Base-by-base conservation (phyloP, 2,329 filamentous ascomycete genomes). In the Fusarium sp. region DNA sequence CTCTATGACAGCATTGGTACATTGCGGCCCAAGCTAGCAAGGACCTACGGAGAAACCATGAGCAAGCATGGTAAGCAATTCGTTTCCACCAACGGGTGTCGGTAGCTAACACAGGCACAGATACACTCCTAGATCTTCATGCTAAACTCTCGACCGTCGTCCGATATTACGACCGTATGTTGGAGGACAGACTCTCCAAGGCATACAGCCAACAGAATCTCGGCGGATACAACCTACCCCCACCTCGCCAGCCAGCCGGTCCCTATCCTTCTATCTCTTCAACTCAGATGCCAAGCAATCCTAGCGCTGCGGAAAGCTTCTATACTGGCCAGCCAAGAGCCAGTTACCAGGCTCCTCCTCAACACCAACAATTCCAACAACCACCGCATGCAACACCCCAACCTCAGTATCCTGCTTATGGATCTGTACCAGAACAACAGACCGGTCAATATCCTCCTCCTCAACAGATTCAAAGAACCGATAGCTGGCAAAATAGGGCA, bases 21-120 rank as follows among this genome's bases (percentile, higher is more conserved):
- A 18, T 83, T 99, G 68, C 88, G 96, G 51, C 96, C 96, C 3
- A 99, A 99, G 80, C 85, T 99, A 58, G 96, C 96, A 7, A 89
- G 96, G 60, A 98, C 95, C 1, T 98, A 98, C 77, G 96, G 96
- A 58, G 96, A 99, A 82, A 98, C 96, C 0, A 98, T 99, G 96
- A 98, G 96, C 87, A 99, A 99, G 81, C 96, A 98, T 80, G 94
- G 93, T 93, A 83, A 78, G 89, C 56, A 42, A 37, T 18, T 7
- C 4, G 10, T 40, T 28, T 7, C 4, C 16, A 32, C 47, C 21
- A 50, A 18, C 25, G 11, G 7, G 25, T 23, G 14, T 30, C 14
- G 18, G 42, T 23, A 28, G 32, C 66, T 77, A 63, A 78, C 66
- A 16, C 18, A 46, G 14, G 21, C 43, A 18, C 66, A 96, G 94